A percentile compares a stretch with the other conserved stretches of the same genome.
These are phyloP conservation scores for Posidonia australis DNA, from an alignment of 106 monocot genomes.

Conservation along the genomic window DNA sequence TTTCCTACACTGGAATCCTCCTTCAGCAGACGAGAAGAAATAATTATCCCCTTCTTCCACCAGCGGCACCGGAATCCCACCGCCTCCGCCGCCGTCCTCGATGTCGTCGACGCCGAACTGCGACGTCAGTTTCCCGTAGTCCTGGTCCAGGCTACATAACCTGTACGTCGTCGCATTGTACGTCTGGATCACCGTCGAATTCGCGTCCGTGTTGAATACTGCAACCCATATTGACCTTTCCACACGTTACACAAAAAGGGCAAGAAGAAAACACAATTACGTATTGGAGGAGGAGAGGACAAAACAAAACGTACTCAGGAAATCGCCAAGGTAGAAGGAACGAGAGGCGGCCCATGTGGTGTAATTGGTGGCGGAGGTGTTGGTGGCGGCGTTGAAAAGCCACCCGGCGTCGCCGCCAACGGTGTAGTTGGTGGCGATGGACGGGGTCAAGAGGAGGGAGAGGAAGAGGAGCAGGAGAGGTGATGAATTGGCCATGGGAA, in stretches of 20 bases:
- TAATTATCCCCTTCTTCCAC: slow-evolving; percentile 38
- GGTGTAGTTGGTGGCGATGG: slow-evolving; percentile 51
- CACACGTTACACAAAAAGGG: not conserved
- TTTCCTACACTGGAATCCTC: slow-evolving; percentile 41
- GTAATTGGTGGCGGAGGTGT: slow-evolving; percentile 49
- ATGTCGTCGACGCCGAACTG: slow-evolving; percentile 12
- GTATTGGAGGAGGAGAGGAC: not conserved
- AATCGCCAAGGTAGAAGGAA: slow-evolving; percentile 76
- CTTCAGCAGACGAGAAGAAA: slow-evolving; percentile 58
- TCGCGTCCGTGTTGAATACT: slow-evolving; percentile 64
- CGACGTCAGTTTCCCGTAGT: slow-evolving; percentile 29
- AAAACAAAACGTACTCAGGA: slow-evolving; percentile 36
- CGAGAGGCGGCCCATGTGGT: slow-evolving; percentile 49
- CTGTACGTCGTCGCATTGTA: slow-evolving; percentile 57
- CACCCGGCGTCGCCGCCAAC: slow-evolving; percentile 61
- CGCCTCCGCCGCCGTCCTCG: slow-evolving; percentile 1
- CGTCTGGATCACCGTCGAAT: slow-evolving; percentile 59
- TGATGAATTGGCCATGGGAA: not conserved
- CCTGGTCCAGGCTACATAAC: slow-evolving; percentile 45
- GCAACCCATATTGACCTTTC: not conserved
- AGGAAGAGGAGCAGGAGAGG: not conserved
- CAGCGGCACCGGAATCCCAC: slow-evolving; percentile 34
- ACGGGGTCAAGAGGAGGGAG: slow-evolving; percentile 2
- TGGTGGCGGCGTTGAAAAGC: slow-evolving; percentile 37
- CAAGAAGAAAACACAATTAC: not conserved